phyloP scores from a whole-genome alignment of 1,139 yeast species.

The Pneumocystis carinii region DNA sequence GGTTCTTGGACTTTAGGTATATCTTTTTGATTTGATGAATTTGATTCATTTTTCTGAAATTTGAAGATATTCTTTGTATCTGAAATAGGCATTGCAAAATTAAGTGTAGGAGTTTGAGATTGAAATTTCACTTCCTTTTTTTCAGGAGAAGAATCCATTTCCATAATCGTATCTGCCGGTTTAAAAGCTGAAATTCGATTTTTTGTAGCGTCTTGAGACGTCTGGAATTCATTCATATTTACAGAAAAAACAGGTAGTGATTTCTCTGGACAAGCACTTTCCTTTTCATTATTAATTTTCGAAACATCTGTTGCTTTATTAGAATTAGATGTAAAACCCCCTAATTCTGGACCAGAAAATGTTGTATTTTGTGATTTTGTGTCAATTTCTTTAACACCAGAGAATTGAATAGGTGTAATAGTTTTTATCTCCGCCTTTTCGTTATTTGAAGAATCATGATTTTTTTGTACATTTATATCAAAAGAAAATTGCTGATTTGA shows the following conservation, averaged over 20 bases:
- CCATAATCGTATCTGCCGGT: neutral
- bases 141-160: neutral
- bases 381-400: neutral
- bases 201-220: neutral
- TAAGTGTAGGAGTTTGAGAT: neutral
- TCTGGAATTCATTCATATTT: neutral
- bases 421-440: neutral
- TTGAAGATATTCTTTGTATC: neutral
- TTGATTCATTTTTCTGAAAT: neutral
- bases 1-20: neutral
- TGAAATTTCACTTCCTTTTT: neutral
- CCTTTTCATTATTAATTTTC: neutral
- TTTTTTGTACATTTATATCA: neutral
- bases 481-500: neutral
- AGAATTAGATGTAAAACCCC: neutral
- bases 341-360: neutral
- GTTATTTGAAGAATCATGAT: neutral
- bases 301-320: neutral
- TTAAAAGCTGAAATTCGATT: neutral
- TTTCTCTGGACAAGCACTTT: neutral
- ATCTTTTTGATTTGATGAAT: neutral
- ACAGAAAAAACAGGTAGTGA: neutral
- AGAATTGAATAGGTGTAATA: neutral
- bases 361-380: neutral
- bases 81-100: neutral